A percentile compares a stretch with the other conserved stretches of the same genome.
phyloP scores from a whole-genome alignment of 306 rosid genomes.

The Glycine soja region DNA sequence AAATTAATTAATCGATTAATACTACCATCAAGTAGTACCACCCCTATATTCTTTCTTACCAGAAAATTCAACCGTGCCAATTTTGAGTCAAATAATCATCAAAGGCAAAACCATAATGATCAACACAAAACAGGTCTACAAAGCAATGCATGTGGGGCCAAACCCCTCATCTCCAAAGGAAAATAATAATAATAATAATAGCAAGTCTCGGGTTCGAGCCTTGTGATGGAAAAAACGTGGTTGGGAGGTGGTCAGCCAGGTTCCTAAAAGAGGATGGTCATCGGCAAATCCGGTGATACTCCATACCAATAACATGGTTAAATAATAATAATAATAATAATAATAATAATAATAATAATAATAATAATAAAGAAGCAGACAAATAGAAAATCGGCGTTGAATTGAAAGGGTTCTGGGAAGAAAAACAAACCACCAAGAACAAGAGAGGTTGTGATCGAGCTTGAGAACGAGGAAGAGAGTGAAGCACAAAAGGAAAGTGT shows the following conservation, averaged over 20 bases:
- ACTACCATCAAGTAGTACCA: background rate
- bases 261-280: too few species aligned
- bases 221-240: too few species aligned
- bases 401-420: background rate
- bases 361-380: background rate
- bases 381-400: background rate
- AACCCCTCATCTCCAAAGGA: constrained; percentile 9
- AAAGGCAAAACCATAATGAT: constrained; percentile 26
- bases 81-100: background rate
- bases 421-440: constrained; percentile 90
- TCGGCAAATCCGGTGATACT: too few species aligned
- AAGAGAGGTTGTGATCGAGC: constrained; percentile 76
- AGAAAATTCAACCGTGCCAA: constrained; percentile 5
- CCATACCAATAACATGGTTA: too few species aligned
- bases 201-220: too few species aligned
- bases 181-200: constrained; percentile 34
- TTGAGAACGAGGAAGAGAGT: constrained; percentile 87
- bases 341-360: too few species aligned
- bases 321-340: too few species aligned
- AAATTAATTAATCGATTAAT: background rate
- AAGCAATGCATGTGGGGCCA: constrained; percentile 38
- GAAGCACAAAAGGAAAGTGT: constrained; percentile 75
- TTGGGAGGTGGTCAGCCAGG: too few species aligned
- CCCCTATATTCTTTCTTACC: background rate
- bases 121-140: constrained; percentile 3